Base-by-base conservation (phyloP, 179 eudicot species). In the Nepenthes alata region DNA sequence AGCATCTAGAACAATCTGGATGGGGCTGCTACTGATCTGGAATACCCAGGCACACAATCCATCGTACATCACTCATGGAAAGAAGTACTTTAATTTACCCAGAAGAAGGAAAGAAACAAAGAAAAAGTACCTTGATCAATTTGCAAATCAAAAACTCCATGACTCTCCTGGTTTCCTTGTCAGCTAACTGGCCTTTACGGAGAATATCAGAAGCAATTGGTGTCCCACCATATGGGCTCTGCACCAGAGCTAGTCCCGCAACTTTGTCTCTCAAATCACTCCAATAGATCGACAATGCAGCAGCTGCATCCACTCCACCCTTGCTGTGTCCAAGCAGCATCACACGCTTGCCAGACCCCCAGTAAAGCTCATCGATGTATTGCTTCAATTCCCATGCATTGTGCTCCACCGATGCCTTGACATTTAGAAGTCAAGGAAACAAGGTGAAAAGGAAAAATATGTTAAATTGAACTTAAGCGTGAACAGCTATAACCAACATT, bases 261-360 rank as follows among this genome's bases (percentile, higher is more conserved):
- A 91, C 91, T 77, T 88, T 88, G 54, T 77, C 87, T 61, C 67
- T 72, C 64, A 88, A 73, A 37, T 85, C 86, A 50, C 61, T 60
- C 86, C 86, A 88, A 64, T 88, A 91, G 36, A 77, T 55, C 11
- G 97, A 88, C 65, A 88, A 78, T 53, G 97, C 94, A 53, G 97
- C 97, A 48, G 96, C 97, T 65, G 96, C 96, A 83, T 91, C 98
- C 25, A 91, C 91, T 44, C 98, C 95, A 12, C 98, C 98, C 61
- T 88, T 91, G 81, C 98, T 91, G 68, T 91, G 98, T 36, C 98
- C 98, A 37, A 91, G 88, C 64, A 91, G 85, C 95, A 91, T 86
- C 59, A 91, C 91, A 37, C 70, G 89, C 75, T 88, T 91, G 11
- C 95, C 95, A 41, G 95, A 86, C 5, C 98, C 98, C 98, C 96